Evolutionary conservation across 2,329 filamentous ascomycete species (phyloP).

Genomic region (Sporothrix sp.): DNA sequence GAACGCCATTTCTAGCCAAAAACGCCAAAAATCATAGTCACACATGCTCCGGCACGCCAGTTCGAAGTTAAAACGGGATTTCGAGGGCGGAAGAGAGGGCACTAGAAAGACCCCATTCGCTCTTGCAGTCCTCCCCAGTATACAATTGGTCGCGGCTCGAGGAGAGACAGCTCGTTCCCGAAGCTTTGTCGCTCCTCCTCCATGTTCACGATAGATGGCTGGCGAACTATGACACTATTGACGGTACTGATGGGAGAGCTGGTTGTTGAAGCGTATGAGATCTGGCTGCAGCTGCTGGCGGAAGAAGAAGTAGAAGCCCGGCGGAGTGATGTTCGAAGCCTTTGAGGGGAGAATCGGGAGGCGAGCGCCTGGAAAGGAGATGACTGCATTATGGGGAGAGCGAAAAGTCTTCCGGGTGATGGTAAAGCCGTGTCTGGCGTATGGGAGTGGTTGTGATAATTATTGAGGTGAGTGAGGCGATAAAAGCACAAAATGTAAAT

Average conservation of each 20-base stretch:
- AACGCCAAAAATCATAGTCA: too few species aligned
- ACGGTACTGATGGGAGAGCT: slow-evolving; percentile 40
- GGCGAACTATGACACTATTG: slow-evolving; percentile 50
- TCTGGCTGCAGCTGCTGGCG: slow-evolving; percentile 31
- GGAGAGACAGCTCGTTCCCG: slow-evolving; percentile 42
- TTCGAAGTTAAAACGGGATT: too few species aligned
- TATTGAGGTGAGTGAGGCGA: too few species aligned
- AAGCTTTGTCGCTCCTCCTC: slow-evolving; percentile 48
- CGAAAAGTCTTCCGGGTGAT: too few species aligned
- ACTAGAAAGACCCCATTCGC: slow-evolving; percentile 37
- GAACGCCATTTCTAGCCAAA: too few species aligned
- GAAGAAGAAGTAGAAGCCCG: slow-evolving; percentile 33
- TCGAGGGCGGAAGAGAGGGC: too few species aligned
- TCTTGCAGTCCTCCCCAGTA: slow-evolving; percentile 57
- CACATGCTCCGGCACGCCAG: too few species aligned
- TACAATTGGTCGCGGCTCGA: slow-evolving; percentile 53
- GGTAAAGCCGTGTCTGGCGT: too few species aligned
- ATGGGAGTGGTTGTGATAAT: too few species aligned
- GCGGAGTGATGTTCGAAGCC: slow-evolving; percentile 43
- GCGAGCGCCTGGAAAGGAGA: slow-evolving; percentile 42
- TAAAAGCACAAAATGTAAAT: too few species aligned
- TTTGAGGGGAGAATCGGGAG: slow-evolving; percentile 40
- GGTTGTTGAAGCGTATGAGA: slow-evolving; percentile 35
- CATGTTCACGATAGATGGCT: slow-evolving; percentile 46
- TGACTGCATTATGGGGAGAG: slow-evolving; percentile 34